Evolutionary conservation across 179 eudicot genomes (phyloP).

Genomic region (Carnegiea gigantea): DNA sequence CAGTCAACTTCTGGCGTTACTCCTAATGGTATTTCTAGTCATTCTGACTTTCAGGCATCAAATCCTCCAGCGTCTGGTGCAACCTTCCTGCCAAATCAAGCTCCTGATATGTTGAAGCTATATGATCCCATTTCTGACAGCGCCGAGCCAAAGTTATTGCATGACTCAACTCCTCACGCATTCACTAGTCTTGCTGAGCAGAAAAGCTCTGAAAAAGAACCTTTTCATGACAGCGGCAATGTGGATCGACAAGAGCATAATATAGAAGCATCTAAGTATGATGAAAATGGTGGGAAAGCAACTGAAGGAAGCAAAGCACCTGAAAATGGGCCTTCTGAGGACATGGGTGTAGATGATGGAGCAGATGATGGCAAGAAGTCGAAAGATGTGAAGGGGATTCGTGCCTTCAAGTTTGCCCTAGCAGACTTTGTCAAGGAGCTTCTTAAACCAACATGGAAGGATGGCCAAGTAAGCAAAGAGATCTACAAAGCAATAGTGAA

Average conservation of each 20-base stretch:
- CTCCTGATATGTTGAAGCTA: slow-evolving; percentile 29
- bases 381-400: slow-evolving; percentile 64
- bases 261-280: slow-evolving; percentile 19
- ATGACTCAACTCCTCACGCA: slow-evolving; percentile 13
- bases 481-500: slow-evolving; percentile 75
- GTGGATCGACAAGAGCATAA: slow-evolving; percentile 23
- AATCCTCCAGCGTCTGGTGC: slow-evolving; percentile 27
- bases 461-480: slow-evolving; percentile 78
- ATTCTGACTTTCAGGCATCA: slow-evolving; percentile 19
- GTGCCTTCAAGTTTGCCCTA: slow-evolving; percentile 72
- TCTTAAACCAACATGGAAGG: slow-evolving; percentile 85
- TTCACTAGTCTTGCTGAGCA: slow-evolving; percentile 18
- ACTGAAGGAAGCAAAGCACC: slow-evolving; percentile 22
- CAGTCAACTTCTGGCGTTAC: slow-evolving; percentile 37
- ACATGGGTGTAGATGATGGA: slow-evolving; percentile 38
- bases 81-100: slow-evolving; percentile 29
- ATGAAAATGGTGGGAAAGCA: slow-evolving; percentile 26
- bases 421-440: slow-evolving; percentile 85
- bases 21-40: slow-evolving; percentile 20
- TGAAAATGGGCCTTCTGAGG: slow-evolving; percentile 36
- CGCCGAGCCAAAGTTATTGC: slow-evolving; percentile 24
- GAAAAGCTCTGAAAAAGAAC: slow-evolving; percentile 25
- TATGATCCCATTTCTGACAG: slow-evolving; percentile 38
- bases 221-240: slow-evolving; percentile 13
- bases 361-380: slow-evolving; percentile 44